Evolutionary conservation across 257 asterid species (phyloP), one percentile per base, ranked within the genome.

Genomic region (Nicotiana tomentosiformis): DNA sequence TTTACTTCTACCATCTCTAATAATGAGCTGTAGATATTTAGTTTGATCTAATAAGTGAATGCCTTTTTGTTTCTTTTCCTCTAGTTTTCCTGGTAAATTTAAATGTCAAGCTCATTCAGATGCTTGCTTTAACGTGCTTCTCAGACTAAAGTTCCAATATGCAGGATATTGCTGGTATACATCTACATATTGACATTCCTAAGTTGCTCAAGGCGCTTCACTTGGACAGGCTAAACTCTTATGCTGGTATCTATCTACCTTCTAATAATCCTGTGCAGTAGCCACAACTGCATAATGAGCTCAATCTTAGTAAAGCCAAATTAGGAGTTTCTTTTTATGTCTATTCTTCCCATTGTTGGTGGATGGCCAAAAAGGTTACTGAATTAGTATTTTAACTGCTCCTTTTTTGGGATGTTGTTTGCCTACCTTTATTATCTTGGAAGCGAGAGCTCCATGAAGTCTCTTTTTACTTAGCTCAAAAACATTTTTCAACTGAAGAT

Each of bases 131-230:
- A n/a, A 57, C n/a, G 39, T 64, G 14, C 56, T 62, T 18, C 33
- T 83, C 66, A 70, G 61, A 64, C 23, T 66, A 64, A 62, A 35
- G 51, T 66, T 20, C 60, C 23, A 65, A 43, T 74, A 49, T 87
- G 91, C 89, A 96, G 99, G 98, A 93, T 85, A 90, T 96, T 87
- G 91, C 99, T 79, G 99, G 99, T 78, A 93, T 96, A 85, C 90
- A 96, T 90, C 87, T 96, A 92, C 88, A 92, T 86, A 90, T 96
- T 80, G 97, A 96, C 86, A 84, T 94, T 86, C 98, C 97, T 53
- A 91, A 90, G 91, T 93, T 95, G 93, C 94, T 96, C 37, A 92
- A 85, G 86, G 85, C 91, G 72, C 87, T 94, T 82, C 95, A 88
- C 85, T 86, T 94, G 90, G 98, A 94, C 87, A 87, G 83, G 88